Conservation (phyloP, 768 basidiomycete genomes). For the Cubamyces sp. region DNA sequence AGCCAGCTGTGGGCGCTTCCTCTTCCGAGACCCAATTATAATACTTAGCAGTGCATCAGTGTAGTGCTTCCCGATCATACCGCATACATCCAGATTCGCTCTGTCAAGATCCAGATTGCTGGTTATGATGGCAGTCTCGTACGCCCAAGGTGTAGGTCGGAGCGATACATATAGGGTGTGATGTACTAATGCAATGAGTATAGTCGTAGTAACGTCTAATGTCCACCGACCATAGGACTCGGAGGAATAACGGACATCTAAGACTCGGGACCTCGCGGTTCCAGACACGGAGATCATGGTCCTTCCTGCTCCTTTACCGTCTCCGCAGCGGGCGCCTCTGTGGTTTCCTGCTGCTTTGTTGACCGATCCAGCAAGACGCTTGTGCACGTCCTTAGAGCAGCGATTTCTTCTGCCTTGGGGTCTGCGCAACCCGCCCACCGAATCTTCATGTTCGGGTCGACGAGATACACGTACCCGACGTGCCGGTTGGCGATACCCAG, state of each 20-base stretch:
- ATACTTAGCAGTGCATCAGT: neutral
- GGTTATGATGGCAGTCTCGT: too few species aligned
- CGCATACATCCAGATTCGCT: neutral
- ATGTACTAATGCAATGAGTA: too few species aligned
- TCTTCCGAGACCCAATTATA: too few species aligned
- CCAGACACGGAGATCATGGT: neutral
- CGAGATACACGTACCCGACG: conserved; percentile 89
- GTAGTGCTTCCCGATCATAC: conserved; percentile 4
- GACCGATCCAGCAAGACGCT: conserved; percentile 67
- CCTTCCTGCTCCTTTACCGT: neutral
- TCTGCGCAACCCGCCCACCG: conserved; percentile 94
- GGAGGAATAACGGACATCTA: too few species aligned
- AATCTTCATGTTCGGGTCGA: conserved; percentile 83
- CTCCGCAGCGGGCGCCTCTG: neutral
- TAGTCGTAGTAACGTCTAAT: too few species aligned
- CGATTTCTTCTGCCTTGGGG: conserved; percentile 73
- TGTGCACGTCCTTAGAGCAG: conserved; percentile 68
- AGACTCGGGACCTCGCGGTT: too few species aligned
- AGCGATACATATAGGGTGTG: too few species aligned
- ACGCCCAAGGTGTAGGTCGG: too few species aligned
- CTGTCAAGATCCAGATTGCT: conserved; percentile 3
- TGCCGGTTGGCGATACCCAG: conserved; percentile 89
- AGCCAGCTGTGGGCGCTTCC: conserved; percentile 12
- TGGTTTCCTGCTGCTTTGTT: conserved; percentile 1
- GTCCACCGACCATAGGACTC: too few species aligned